phyloP scores from a whole-genome alignment of 345 rosid species.

The Pistacia integerrima region DNA sequence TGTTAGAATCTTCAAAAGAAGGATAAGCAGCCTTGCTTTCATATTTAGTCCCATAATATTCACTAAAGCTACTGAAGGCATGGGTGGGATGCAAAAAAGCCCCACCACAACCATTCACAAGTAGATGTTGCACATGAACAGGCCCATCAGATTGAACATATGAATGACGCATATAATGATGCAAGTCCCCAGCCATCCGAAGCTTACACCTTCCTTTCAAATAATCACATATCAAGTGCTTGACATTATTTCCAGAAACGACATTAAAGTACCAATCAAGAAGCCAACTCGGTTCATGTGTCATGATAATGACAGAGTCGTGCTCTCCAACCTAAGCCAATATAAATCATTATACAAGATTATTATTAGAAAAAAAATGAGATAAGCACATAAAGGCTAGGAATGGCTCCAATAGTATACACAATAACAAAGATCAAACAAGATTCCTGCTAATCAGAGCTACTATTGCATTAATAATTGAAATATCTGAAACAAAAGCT shows the following conservation, averaged over 20 bases:
- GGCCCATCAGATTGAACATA: slow-evolving; percentile 73
- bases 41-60: slow-evolving; percentile 59
- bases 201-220: slow-evolving; percentile 93
- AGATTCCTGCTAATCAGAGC: background rate
- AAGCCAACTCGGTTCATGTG: slow-evolving; percentile 98
- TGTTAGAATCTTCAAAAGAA: slow-evolving; percentile 93
- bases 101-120: slow-evolving; percentile 98
- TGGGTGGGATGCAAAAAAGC: slow-evolving; percentile 99
- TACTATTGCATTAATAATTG: background rate
- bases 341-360: background rate
- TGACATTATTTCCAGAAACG: slow-evolving; percentile 79
- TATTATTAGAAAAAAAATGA: background rate
- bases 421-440: background rate
- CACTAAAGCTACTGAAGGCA: slow-evolving; percentile 76
- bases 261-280: slow-evolving; percentile 93
- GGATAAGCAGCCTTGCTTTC: slow-evolving; percentile 92
- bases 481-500: slow-evolving; percentile 7
- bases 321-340: slow-evolving; percentile 61
- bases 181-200: slow-evolving; percentile 95
- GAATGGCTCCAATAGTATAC: background rate
- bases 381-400: background rate
- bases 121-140: slow-evolving; percentile 77
- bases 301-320: slow-evolving; percentile 82
- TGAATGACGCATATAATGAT: slow-evolving; percentile 98
- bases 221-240: slow-evolving; percentile 74